Base-by-base conservation (phyloP, 305 asterid species). In the Stenogyne calaminthoides region DNA sequence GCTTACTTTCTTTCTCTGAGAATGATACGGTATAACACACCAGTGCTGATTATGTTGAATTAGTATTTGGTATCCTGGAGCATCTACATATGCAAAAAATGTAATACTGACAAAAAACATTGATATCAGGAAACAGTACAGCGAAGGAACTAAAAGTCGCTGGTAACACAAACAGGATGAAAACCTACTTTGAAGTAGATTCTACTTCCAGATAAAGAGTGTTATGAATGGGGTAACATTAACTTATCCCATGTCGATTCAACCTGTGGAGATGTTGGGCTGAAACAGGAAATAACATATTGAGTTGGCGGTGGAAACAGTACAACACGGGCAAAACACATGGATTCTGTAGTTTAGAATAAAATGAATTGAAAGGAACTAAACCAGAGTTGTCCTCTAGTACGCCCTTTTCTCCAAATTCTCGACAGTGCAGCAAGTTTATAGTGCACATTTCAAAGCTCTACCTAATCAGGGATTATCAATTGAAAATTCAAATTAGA, bases 41-140 rank as follows among this genome's bases (percentile, higher is more conserved):
- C 99, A 7, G 99, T 95, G 89, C 97, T 95, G 84, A 95, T 92
- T 80, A 95, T 92, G 84, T 95, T 95, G 29, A 95, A 84, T 95
- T 71, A 95, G 84, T 84, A 95, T 92, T 84, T 95, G 99, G 85
- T 95, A 95, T 64, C 99, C 98, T 64, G 99, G 99, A 82, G 99
- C 99, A 89, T 95, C 99, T 59, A 95, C 99, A 73, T 95, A 95
- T 36, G 93, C 94, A 87, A 95, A 92, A 92, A 73, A 92, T 95
- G 84, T 90, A 92, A 83, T 95, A 95, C 99, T 95, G 97, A 91
- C 70, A 79, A 67, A 81, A 81, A 73, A 69, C 63, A 81, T 64
- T 64, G 47, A 15, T 68, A 79, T 54, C 66, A 77, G 81, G 65
- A 65, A 77, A 77, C 75, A 81, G 73, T 62, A 69, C 70, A 22